Evolutionary conservation across 371 early-diverging fungal species (phyloP), one percentile per base, ranked within the genome.

Genomic region (Choanephora cucurbitarum): DNA sequence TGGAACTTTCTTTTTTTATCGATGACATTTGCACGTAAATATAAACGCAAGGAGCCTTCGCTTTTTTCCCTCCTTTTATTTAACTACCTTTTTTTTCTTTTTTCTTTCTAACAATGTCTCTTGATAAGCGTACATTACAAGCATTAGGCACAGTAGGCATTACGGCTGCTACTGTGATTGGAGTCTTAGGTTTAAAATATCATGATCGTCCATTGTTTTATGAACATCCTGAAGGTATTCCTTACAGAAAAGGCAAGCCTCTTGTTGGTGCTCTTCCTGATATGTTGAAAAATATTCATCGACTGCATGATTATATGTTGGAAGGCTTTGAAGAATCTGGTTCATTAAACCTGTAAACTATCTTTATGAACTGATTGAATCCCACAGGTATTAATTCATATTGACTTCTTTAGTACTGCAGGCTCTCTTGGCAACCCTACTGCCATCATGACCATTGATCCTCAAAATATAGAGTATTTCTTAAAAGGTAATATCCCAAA

Each of bases 381-480:
- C 1, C 10, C 28, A 3, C 0, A n/a, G 18, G 32, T 22, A n/a
- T 22, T 5, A 19, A 24, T 32, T 7, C 17, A 31, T 14, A 21
- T 44, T 40, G 45, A n/a, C n/a, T n/a, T n/a, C n/a, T n/a, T n/a
- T 51, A 73, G 77, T 8, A 64, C 67, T 7, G 37, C 48, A 33
- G 60, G 69, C 15, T 60, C 52, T 7, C 46, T 65, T 21, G 77
- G 77, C 46, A 63, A 68, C 28, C 72, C 72, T 9, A 58, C 49
- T 0, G 39, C 60, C 11, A 57, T 72, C 18, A 51, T 60, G n/a
- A 77, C 78, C 5, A 67, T 72, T 47, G 75, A 77, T 39, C 78
- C 78, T 22, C 58, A 57, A 31, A 77, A 77, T 18, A 58, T 77
- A 3, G 78, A 77, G 21, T 52, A 77, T 50, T 32, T 77, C 43